phyloP scores from a whole-genome alignment of 345 rosid species.

The Eucalyptus shirleyi region DNA sequence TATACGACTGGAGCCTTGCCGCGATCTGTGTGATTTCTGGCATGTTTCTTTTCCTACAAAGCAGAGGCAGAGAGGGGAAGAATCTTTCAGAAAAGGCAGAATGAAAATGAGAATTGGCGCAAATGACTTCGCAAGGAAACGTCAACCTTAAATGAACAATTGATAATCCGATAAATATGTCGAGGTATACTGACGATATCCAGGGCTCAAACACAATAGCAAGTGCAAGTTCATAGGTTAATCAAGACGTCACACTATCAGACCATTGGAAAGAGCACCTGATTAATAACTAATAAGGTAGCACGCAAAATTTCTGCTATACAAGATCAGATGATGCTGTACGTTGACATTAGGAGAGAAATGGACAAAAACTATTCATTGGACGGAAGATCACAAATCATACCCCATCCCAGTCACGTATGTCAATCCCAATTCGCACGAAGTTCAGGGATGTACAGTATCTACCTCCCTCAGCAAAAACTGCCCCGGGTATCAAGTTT shows the following conservation, averaged over 20 bases:
- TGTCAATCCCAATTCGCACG: background rate
- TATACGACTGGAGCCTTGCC: conserved; percentile 7
- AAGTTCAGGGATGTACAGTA: background rate
- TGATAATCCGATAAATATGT: background rate
- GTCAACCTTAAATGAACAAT: background rate
- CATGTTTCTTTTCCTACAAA: background rate
- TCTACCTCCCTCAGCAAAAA: background rate
- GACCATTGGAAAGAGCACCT: background rate
- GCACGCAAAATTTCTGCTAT: background rate
- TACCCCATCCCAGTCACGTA: background rate
- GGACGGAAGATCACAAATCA: background rate
- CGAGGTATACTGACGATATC: background rate
- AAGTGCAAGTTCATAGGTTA: background rate
- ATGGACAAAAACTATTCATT: background rate
- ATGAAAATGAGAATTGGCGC: background rate
- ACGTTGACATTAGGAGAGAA: background rate
- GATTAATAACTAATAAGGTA: background rate
- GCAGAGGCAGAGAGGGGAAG: background rate
- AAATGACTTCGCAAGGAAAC: background rate
- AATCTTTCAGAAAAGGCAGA: background rate
- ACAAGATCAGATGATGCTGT: background rate
- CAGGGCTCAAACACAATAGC: background rate
- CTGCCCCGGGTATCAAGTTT: background rate
- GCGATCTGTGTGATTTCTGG: background rate
- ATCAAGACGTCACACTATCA: background rate